Base-by-base conservation (phyloP, 208 protist species). In the Angomonas deanei region DNA sequence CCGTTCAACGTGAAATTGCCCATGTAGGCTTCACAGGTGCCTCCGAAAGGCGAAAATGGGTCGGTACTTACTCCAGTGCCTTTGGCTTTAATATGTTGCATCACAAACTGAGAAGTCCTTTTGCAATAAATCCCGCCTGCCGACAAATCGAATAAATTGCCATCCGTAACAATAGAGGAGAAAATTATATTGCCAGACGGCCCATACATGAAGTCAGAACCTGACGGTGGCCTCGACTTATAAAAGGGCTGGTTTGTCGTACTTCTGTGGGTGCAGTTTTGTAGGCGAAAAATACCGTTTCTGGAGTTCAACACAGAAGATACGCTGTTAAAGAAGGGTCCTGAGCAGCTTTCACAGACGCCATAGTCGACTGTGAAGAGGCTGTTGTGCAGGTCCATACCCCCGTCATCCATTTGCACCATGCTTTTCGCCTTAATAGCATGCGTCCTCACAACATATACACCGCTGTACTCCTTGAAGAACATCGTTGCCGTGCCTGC, bases 1-100 rank as follows among this genome's bases (percentile, higher is more conserved):
- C 47, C 47, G n/a, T 26, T 26, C 11, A 53, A 53, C n/a, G 47
- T 53, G 8, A 53, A 28, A n/a, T 53, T 53, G 47, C 47, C 47
- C 47, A 53, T 26, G 8, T 26, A 53, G 23, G 19, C 19, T 5
- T 15, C 21, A 24, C 21, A 28, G 19, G 47, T 26, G 47, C n/a
- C 11, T 8, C 19, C 47, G n/a, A 6, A 6, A 28, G n/a, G 5
- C n/a, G 11, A 11, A 53, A 53, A 24, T 8, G 8, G 21, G 11
- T 26, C 47, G 10, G 5, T 53, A 24, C 8, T n/a, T n/a, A 24
- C 10, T 26, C 47, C 47, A n/a, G 5, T 8, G 11, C 11, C 47
- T 42, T 28, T 26, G n/a, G 47, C 47, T 8, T 53, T 53, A n/a
- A 53, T 53, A n/a, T 53, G 47, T n/a, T 28, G 11, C 5, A 53